Evolutionary conservation across 805 yeast species (phyloP).

Genomic region (Zygosaccharomyces lentus): DNA sequence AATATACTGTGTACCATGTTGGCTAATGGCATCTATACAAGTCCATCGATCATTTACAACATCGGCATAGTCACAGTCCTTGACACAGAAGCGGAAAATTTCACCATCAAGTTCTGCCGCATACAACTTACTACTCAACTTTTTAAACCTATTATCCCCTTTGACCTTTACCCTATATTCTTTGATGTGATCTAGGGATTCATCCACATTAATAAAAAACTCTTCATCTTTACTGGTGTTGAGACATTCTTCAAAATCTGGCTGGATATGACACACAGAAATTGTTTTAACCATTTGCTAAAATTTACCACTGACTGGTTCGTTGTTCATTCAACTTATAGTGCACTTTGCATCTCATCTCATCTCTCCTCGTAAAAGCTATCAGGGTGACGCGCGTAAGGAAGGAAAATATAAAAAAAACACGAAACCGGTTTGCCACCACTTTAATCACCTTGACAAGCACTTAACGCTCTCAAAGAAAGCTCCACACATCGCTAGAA

Average conservation of each 20-base stretch:
- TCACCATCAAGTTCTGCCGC: constrained; percentile 14
- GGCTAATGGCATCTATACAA: constrained; percentile 35
- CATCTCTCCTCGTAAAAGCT: background rate
- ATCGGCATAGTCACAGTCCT: constrained; percentile 9
- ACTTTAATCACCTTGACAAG: background rate
- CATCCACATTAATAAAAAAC: constrained; percentile 44
- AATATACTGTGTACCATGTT: constrained; percentile 23
- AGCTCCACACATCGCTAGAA: background rate
- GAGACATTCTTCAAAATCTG: constrained; percentile 43
- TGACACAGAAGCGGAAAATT: constrained; percentile 14
- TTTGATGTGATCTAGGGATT: constrained; percentile 19
- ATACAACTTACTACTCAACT: constrained; percentile 9
- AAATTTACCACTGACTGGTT: background rate
- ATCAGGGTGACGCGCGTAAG: constrained; percentile 11
- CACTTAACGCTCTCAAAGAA: background rate
- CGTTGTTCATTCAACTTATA: background rate
- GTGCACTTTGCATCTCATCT: constrained; percentile 1
- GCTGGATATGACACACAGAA: constrained; percentile 39
- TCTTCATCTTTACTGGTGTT: constrained; percentile 29
- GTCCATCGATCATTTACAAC: constrained; percentile 24
- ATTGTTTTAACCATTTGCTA: constrained; percentile 6
- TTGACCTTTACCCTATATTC: constrained; percentile 33
- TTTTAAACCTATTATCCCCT: constrained; percentile 17
- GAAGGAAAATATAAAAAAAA: background rate
- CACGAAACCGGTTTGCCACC: constrained; percentile 11